Base-by-base conservation (phyloP, 1,284 basidiomycete genomes). In the Blastosporella zonata region DNA sequence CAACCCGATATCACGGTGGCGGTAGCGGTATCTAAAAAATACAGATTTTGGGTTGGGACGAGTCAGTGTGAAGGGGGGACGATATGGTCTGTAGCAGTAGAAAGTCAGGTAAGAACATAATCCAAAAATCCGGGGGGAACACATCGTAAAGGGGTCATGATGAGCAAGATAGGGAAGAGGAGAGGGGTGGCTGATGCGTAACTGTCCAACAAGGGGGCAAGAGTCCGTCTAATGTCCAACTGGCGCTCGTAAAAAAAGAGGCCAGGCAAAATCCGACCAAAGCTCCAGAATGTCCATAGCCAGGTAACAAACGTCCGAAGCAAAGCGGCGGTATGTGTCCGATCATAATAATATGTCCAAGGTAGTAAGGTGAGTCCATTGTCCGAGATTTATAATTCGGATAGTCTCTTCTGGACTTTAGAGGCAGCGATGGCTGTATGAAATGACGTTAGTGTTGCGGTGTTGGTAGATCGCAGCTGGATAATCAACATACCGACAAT, bases 401-500 rank as follows among this genome's bases (percentile, higher is more conserved):
- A 60, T 36, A 73, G 54, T 56, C 67, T 60, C 55, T 73, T 73
- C 61, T 65, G 64, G 36, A 65, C 56, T 57, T 66, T 67, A 9
- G 63, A 51, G 31, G 59, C 60, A 15, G 65, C 57, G 23, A 67
- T 60, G 49, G 59, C 64, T 64, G 44, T 37, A 31, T 38, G 10
- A 28, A 37, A 34, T 18, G n/a, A 29, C 40, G 37, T 55, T 10
- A 46, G 45, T 42, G n/a, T n/a, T 12, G 2, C 12, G 17, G 13
- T 23, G 23, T 17, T 13, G 38, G 8, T 13, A n/a, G 37, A 23
- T 35, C 13, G 13, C 9, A n/a, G 17, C 9, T 10, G 1, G 13
- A 31, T 28, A 25, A 6, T n/a, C 33, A 18, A 69, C 75, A 48
- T 57, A 74, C 83, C 79, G 50, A 82, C 67, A 53, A 87, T 67